Percentiles rank a stretch among this genome's conserved stretches.
Evolutionary conservation across 2,329 filamentous ascomycete genomes (phyloP).

Genomic region (Cladosporium sp.): DNA sequence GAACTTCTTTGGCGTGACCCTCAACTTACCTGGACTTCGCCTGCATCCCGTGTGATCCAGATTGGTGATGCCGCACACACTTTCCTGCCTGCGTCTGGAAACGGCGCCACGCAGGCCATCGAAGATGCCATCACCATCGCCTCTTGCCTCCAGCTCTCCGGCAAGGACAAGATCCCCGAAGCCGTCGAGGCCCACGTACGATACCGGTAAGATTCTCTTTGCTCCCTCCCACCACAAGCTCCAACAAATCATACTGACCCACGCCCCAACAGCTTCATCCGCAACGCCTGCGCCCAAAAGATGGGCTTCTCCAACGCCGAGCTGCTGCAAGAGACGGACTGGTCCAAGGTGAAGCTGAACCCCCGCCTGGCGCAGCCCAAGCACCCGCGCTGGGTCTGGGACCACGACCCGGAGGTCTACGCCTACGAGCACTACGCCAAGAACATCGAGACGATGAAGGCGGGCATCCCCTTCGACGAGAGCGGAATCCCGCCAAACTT

Average conservation of each 20-base stretch:
- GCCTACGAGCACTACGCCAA: conserved; percentile 42
- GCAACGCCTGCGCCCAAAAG: conserved; percentile 47
- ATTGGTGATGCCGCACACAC: conserved; percentile 45
- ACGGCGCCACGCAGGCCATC: conserved; percentile 44
- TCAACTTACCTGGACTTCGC: conserved; percentile 42
- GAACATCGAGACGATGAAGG: conserved; percentile 39
- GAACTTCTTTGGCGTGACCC: conserved; percentile 46
- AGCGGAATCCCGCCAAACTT: conserved; percentile 42
- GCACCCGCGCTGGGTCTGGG: conserved; percentile 44
- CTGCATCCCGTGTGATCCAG: conserved; percentile 39
- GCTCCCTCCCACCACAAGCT: background rate
- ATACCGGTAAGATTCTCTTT: conserved; percentile 33
- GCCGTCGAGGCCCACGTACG: conserved; percentile 38
- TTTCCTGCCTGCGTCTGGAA: conserved; percentile 42
- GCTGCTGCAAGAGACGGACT: conserved; percentile 46
- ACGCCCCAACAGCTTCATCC: conserved; percentile 36
- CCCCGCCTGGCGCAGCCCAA: conserved; percentile 41
- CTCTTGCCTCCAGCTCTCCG: conserved; percentile 43
- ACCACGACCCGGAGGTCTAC: conserved; percentile 43
- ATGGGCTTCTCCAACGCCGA: conserved; percentile 46
- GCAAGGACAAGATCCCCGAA: conserved; percentile 36
- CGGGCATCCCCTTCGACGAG: conserved; percentile 40
- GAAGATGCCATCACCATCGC: conserved; percentile 45
- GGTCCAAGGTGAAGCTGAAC: conserved; percentile 45
- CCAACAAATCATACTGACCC: conserved; percentile 11